phyloP scores from a whole-genome alignment of 192 early-diverging fungal species.

The Coemansia sp. region DNA sequence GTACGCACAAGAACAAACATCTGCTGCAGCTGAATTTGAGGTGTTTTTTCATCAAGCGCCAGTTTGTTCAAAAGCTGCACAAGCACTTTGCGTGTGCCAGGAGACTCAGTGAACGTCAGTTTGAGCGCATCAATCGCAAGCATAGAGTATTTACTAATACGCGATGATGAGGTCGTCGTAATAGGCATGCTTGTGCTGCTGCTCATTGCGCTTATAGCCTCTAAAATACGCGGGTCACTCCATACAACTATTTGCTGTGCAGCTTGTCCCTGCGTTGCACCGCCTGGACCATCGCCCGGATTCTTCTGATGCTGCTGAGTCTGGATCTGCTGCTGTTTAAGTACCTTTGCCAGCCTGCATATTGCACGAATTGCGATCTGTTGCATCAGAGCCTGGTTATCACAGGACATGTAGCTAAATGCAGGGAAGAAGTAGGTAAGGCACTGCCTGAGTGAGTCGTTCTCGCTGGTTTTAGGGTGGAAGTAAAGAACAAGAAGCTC shows the following conservation, averaged over 20 bases:
- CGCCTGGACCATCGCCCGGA: background rate
- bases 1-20: constrained; percentile 49
- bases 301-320: constrained; percentile 1
- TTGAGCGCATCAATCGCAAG: constrained; percentile 70
- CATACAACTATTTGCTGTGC: constrained; percentile 76
- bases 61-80: constrained; percentile 64
- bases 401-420: constrained; percentile 72
- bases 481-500: constrained; percentile 81
- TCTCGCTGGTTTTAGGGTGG: constrained; percentile 66
- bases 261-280: constrained; percentile 57
- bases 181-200: background rate
- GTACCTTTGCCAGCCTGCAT: constrained; percentile 34
- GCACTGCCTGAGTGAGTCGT: constrained; percentile 77
- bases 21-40: constrained; percentile 40
- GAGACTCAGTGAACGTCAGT: constrained; percentile 38
- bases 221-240: constrained; percentile 70
- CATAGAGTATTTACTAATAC: constrained; percentile 37
- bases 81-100: constrained; percentile 63
- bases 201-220: constrained; percentile 49
- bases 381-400: constrained; percentile 69
- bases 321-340: constrained; percentile 44
- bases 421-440: constrained; percentile 88
- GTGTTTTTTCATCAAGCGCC: constrained; percentile 40
- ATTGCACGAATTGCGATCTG: constrained; percentile 55
- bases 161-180: constrained; percentile 12